Percentiles rank a stretch among this genome's conserved stretches.
These are phyloP conservation scores for Penicillium soppii DNA, from an alignment of 495 filamentous ascomycete genomes.

Conservation along the genomic window DNA sequence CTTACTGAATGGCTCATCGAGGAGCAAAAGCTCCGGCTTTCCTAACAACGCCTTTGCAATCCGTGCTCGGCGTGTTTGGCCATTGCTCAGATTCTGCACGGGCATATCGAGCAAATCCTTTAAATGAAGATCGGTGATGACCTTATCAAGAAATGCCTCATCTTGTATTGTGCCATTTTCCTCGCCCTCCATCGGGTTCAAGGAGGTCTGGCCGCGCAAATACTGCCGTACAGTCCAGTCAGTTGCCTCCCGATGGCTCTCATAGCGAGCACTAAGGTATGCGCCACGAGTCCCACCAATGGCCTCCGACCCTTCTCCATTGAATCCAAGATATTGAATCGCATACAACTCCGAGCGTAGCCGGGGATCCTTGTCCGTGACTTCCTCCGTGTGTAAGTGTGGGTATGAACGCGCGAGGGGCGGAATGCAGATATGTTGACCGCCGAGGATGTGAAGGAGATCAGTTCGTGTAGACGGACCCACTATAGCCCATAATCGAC, in stretches of 20 bases:
- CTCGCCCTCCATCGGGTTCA: slow-evolving; percentile 65
- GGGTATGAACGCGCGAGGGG: slow-evolving; percentile 72
- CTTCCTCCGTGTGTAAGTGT: slow-evolving; percentile 64
- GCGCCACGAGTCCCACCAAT: slow-evolving; percentile 63
- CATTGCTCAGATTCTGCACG: slow-evolving; percentile 86
- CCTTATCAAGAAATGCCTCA: slow-evolving; percentile 48
- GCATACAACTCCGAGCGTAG: slow-evolving; percentile 60
- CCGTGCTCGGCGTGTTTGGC: slow-evolving; percentile 80
- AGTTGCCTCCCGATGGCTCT: slow-evolving; percentile 78
- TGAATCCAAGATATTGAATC: slow-evolving; percentile 82
- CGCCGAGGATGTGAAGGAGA: slow-evolving; percentile 72
- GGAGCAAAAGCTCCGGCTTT: slow-evolving; percentile 74
- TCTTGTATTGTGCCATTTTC: slow-evolving; percentile 45
- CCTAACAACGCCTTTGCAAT: slow-evolving; percentile 83
- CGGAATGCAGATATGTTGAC: slow-evolving; percentile 70
- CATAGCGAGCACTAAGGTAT: slow-evolving; percentile 90
- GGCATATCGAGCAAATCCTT: slow-evolving; percentile 68
- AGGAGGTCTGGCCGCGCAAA: slow-evolving; percentile 69
- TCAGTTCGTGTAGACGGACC: slow-evolving; percentile 72
- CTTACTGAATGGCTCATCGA: slow-evolving; percentile 92
- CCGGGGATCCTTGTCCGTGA: slow-evolving; percentile 52
- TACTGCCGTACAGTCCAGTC: slow-evolving; percentile 84
- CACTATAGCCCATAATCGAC: slow-evolving; percentile 72
- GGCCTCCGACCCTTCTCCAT: slow-evolving; percentile 54
- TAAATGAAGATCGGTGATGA: slow-evolving; percentile 67